Evolutionary conservation across 805 yeast species (phyloP).

Genomic region (Clavispora phyllophila): DNA sequence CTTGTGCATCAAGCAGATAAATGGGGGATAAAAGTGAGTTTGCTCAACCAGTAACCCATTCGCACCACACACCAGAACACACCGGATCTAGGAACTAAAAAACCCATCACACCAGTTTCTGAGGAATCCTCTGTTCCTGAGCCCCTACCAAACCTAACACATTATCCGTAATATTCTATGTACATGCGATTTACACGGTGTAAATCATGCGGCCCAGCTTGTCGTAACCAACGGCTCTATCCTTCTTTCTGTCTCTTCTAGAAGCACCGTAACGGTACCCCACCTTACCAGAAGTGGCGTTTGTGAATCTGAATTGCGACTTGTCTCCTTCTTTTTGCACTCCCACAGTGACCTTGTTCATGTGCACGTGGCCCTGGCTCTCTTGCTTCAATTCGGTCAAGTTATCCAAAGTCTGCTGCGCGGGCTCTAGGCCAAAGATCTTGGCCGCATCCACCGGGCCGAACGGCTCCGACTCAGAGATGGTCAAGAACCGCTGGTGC

Average conservation of each 20-base stretch:
- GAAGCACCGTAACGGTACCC: constrained; percentile 92
- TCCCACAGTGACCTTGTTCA: constrained; percentile 43
- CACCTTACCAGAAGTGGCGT: constrained; percentile 75
- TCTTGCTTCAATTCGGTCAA: constrained; percentile 58
- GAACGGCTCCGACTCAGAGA: constrained; percentile 92
- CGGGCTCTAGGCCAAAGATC: constrained; percentile 81
- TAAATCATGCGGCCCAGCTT: constrained; percentile 57
- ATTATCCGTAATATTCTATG: constrained; percentile 6
- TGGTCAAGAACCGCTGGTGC: constrained; percentile 76
- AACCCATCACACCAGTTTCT: too few relatives aligned
- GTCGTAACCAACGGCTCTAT: constrained; percentile 70
- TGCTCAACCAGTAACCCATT: too few relatives aligned
- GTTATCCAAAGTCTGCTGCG: constrained; percentile 67
- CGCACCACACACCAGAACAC: too few relatives aligned
- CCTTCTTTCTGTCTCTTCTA: constrained; percentile 80
- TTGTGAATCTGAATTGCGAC: constrained; percentile 65
- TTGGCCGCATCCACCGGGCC: constrained; percentile 95
- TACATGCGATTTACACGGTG: constrained; percentile 10
- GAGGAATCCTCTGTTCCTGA: too few relatives aligned
- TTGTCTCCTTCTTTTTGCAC: constrained; percentile 65
- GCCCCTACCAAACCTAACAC: neutral
- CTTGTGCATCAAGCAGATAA: too few relatives aligned
- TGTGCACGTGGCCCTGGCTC: constrained; percentile 28
- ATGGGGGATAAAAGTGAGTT: too few relatives aligned
- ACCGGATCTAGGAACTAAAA: too few relatives aligned